phyloP scores from a whole-genome alignment of 1,284 basidiomycete species.

The Puccinia triticina region DNA sequence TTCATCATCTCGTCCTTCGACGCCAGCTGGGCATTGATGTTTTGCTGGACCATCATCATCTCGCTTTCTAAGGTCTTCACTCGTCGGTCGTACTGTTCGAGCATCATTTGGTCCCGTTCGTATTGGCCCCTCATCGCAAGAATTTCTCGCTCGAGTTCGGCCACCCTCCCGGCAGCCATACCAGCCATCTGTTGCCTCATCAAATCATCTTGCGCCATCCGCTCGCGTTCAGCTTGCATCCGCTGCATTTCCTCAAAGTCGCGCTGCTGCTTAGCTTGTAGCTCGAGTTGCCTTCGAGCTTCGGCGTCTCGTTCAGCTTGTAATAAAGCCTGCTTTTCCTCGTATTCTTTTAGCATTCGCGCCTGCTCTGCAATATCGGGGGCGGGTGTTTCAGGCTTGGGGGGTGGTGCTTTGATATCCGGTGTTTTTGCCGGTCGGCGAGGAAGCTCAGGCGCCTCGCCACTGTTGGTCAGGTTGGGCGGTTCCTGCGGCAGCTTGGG shows the following conservation, averaged over 20 bases:
- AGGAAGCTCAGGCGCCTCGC: slow-evolving; percentile 81
- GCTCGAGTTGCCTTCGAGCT: slow-evolving; percentile 74
- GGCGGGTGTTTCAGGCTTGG: slow-evolving; percentile 56
- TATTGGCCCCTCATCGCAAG: slow-evolving; percentile 94
- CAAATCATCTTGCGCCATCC: slow-evolving; percentile 84
- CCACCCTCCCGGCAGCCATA: slow-evolving; percentile 64
- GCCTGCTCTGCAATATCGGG: slow-evolving; percentile 88
- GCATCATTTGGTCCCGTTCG: slow-evolving; percentile 94
- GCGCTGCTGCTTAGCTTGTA: slow-evolving; percentile 77
- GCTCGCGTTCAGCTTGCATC: slow-evolving; percentile 84
- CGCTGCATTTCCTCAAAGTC: slow-evolving; percentile 90
- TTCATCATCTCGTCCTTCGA: slow-evolving; percentile 95
- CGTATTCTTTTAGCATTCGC: slow-evolving; percentile 92
- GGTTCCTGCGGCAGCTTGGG: slow-evolving; percentile 95
- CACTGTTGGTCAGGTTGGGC: slow-evolving; percentile 83
- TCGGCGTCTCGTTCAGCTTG: slow-evolving; percentile 73
- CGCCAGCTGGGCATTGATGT: slow-evolving; percentile 82
- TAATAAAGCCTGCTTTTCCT: slow-evolving; percentile 86
- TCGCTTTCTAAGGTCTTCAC: slow-evolving; percentile 96
- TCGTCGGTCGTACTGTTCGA: slow-evolving; percentile 95
- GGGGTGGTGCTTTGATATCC: slow-evolving; percentile 58
- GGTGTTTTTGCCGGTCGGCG: slow-evolving; percentile 72
- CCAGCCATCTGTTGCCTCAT: slow-evolving; percentile 69
- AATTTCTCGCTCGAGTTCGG: slow-evolving; percentile 85
- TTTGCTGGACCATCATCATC: slow-evolving; percentile 74